Evolutionary conservation across 176 grass and related monocot species (phyloP), one percentile per base, ranked within the genome.

Genomic region (Eremochloa ophiuroides): DNA sequence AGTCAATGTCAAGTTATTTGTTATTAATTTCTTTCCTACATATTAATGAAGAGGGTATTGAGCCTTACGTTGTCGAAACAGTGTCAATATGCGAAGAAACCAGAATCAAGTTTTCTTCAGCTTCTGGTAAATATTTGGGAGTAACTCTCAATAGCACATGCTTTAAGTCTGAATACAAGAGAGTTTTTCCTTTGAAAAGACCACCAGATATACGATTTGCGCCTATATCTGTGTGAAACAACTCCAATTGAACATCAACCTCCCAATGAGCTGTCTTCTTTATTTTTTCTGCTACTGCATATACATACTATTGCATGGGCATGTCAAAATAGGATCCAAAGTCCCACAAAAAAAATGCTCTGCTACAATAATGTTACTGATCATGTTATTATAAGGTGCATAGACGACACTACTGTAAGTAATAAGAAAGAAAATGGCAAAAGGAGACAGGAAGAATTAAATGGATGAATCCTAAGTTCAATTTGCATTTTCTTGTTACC

Each of bases 71-170:
- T 88, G 96, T 89, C 40, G 92, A 91, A 86, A 99, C 96, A 35
- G 96, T 99, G 63, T 99, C 96, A 7, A 99, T 93, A 74, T 99
- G 96, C 22, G 96, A 99, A 89, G 96, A 99, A 75, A 99, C 86
- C 7, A 99, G 87, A 81, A 99, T 93, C 74, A 87, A 81, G 82
- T 99, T 91, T 73, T 95, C 96, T 75, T 91, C 90, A 3, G 91
- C 91, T 91, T 95, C 82, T 30, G 79, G 86, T 73, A 91, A 80
- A 93, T 93, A 99, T 51, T 99, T 99, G 29, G 96, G 96, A 81
- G 89, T 71, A 87, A 99, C 89, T 99, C 71, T 95, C 79, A 99
- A 79, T 48, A 95, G 51, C 46, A 99, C 96, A 86, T 95, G 96
- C 74, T 90, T 95, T 78, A 99, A 79, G 84, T 99, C 91, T 82